phyloP scores from a whole-genome alignment of 768 basidiomycete species.

The Boletus pseudo-olivaceus region DNA sequence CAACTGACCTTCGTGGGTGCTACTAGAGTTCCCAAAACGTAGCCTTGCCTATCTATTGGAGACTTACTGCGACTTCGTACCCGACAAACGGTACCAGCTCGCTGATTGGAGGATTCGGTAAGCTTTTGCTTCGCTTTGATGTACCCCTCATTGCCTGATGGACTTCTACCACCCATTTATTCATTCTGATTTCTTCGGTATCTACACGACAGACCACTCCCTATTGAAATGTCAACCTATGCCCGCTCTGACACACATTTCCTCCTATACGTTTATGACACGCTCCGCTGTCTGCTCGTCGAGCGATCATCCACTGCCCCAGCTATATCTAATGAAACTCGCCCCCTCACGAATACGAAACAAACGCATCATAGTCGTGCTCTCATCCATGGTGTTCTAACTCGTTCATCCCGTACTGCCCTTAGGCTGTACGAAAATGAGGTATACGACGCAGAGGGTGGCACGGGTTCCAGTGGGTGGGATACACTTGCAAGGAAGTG shows the following conservation, averaged over 20 bases:
- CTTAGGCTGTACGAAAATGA: slow-evolving; percentile 69
- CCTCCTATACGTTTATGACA: slow-evolving; percentile 88
- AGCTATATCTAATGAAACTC: slow-evolving; percentile 17
- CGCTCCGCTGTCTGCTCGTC: slow-evolving; percentile 83
- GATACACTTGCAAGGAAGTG: slow-evolving; percentile 74
- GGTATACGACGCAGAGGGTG: slow-evolving; percentile 61
- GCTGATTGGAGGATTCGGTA: slow-evolving; percentile 97
- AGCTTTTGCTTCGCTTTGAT: slow-evolving; percentile 13
- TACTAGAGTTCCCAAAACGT: slow-evolving; percentile 74
- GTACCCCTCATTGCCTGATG: neutral
- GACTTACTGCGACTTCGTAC: slow-evolving; percentile 84
- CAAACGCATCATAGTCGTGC: slow-evolving; percentile 29
- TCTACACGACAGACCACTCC: slow-evolving; percentile 55
- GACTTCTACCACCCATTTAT: neutral
- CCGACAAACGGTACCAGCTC: slow-evolving; percentile 95
- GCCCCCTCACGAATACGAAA: neutral
- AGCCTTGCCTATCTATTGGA: slow-evolving; percentile 81
- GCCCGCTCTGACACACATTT: slow-evolving; percentile 97
- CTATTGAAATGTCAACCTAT: slow-evolving; percentile 85
- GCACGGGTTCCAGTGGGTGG: slow-evolving; percentile 72
- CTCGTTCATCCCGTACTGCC: slow-evolving; percentile 72
- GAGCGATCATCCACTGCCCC: slow-evolving; percentile 48
- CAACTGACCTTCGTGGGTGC: neutral
- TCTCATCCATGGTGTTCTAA: slow-evolving; percentile 61
- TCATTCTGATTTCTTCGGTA: neutral